Conservation (phyloP, 129 eudicot genomes). For the Tagetes patula region DNA sequence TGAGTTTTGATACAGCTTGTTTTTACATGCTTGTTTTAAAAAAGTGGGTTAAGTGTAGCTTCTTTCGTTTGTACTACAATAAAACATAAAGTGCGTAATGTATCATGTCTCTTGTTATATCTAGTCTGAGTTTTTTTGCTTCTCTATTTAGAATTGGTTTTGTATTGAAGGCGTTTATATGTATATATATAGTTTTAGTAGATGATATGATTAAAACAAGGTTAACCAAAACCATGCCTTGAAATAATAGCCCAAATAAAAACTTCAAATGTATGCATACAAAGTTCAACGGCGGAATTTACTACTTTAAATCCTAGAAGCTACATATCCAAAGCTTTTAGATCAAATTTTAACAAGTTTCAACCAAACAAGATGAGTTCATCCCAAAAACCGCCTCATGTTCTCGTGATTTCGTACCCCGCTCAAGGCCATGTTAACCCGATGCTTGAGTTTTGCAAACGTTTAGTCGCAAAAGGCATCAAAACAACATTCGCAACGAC, state of each 20-base stretch:
- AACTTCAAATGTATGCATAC: not conserved
- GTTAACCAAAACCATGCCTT: no score
- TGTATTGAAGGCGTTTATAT: no score
- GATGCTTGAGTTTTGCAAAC: slow-evolving; percentile 43
- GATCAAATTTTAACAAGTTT: slow-evolving; percentile 1
- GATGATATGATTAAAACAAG: no score
- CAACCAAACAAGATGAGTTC: slow-evolving; percentile 16
- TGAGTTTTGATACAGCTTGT: no score
- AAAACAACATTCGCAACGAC: slow-evolving; percentile 49
- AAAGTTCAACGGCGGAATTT: slow-evolving; percentile 13
- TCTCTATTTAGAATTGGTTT: no score
- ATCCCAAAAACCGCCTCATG: slow-evolving; percentile 24
- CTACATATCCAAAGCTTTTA: slow-evolving; percentile 8
- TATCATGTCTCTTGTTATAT: no score
- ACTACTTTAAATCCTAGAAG: slow-evolving; percentile 2
- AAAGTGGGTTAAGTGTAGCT: no score
- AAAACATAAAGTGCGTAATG: no score
- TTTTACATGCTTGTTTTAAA: no score
- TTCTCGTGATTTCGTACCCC: slow-evolving; percentile 33
- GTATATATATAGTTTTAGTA: no score
- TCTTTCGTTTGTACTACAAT: no score
- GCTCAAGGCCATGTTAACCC: slow-evolving; percentile 47
- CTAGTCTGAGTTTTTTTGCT: no score
- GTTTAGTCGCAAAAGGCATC: slow-evolving; percentile 35
- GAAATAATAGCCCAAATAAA: slow-evolving; percentile 3